Evolutionary conservation across 768 basidiomycete species (phyloP), one percentile per base, ranked within the genome.

Genomic region (Suillus lakei): DNA sequence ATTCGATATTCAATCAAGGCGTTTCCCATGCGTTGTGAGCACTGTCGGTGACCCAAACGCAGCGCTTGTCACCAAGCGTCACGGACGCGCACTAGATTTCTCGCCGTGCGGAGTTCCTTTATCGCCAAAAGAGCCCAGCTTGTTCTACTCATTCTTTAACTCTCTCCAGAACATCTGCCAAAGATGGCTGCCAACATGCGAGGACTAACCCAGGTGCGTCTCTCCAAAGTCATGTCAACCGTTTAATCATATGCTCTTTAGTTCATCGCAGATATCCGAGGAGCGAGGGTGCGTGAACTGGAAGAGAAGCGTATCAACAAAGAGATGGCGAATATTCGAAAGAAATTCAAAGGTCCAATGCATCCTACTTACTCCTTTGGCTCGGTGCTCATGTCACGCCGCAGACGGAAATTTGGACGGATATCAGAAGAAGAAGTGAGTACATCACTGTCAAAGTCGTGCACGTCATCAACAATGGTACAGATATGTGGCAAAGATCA

Each of bases 251-350:
- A 61, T 5, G 6, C 46, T 60, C 61, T 63, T 4, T 67, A 98
- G 96, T 98, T 99, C 85, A 99, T 99, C 77, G 96, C 97, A 76
- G 98, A 99, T 79, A 93, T 99, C 73, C 92, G 98, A 64, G 96
- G 98, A 59, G 97, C 97, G 59, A 84, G 97, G 64, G 96, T 99
- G 26, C 88, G 97, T 62, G 98, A 99, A 77, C 81, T 99, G 61
- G 98, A 99, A 76, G 97, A 99, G 85, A 99, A 98, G 80, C 84
- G 98, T 63, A 98, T 99, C 71, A 99, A 99, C 82, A 96, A 98
- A 79, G 98, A 99, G 81, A 99, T 99, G 98, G 98, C 98, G 1
- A 98, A 99, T 72, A 99, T 99, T 68, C 85, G 98, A 66, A 97
- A 98, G 84, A 95, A 97, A 79, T 99, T 99, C 84, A 98, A 98